A percentile compares a stretch with the other conserved stretches of the same genome.
Evolutionary conservation across 2,329 filamentous ascomycete species (phyloP).

Genomic region (Xylaria polymorpha): DNA sequence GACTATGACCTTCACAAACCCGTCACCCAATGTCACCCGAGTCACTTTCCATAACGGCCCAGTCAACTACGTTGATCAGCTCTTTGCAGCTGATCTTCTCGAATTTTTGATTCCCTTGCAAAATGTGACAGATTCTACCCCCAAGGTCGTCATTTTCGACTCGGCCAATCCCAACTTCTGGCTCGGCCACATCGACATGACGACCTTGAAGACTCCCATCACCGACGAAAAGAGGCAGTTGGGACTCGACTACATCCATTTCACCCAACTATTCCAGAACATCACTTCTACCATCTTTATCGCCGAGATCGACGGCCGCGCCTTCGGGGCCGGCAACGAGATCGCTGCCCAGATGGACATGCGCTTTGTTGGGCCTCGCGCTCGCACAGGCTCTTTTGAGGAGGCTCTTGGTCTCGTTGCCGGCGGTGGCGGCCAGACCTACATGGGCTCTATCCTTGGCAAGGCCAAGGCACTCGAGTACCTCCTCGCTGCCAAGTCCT

Average conservation of each 20-base stretch:
- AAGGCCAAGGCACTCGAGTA: conserved; percentile 17
- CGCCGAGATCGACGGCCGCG: conserved; percentile 26
- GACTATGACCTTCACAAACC: conserved; percentile 8
- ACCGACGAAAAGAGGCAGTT: conserved; percentile 17
- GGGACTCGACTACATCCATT: not conserved
- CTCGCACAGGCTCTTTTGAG: conserved; percentile 17
- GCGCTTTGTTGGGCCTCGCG: conserved; percentile 18
- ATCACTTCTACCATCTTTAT: conserved; percentile 25
- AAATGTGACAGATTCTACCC: conserved; percentile 16
- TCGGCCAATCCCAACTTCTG: conserved; percentile 14
- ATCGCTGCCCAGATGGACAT: conserved; percentile 25
- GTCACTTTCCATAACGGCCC: conserved; percentile 13
- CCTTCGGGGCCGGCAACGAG: conserved; percentile 27
- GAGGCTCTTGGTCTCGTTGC: conserved; percentile 14
- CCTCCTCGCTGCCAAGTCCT: conserved; percentile 12
- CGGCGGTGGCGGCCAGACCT: conserved; percentile 11
- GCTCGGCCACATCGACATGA: conserved; percentile 13
- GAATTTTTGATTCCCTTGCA: conserved; percentile 16
- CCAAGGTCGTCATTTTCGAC: conserved; percentile 21
- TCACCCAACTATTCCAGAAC: conserved; percentile 23
- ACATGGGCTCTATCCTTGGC: not conserved
- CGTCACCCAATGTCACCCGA: conserved; percentile 16
- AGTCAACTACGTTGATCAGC: conserved; percentile 13
- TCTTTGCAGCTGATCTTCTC: not conserved
- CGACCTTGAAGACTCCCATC: not conserved